These are phyloP conservation scores for Solanum hybrid DNA, from an alignment of 305 asterid genomes.

Conservation along the genomic window DNA sequence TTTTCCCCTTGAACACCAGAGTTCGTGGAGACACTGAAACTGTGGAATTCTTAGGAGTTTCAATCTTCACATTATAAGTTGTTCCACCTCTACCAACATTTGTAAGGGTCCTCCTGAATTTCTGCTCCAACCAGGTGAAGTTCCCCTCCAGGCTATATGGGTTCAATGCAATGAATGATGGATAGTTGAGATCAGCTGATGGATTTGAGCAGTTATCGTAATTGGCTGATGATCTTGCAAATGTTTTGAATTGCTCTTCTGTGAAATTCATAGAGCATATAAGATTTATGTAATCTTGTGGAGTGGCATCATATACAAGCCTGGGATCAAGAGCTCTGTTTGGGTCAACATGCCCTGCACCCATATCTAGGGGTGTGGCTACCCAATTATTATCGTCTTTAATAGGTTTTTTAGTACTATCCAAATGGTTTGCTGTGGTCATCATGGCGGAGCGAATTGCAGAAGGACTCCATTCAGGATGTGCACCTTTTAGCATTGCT, in stretches of 20 bases:
- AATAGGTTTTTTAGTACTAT: constrained; percentile 5
- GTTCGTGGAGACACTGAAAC: not conserved
- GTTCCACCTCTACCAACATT: constrained; percentile 6
- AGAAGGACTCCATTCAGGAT: constrained; percentile 18
- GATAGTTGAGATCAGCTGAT: constrained; percentile 2
- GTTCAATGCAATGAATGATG: constrained; percentile 4
- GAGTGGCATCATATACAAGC: constrained; percentile 10
- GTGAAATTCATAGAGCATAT: constrained; percentile 12
- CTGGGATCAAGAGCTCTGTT: constrained; percentile 17
- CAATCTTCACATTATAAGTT: not conserved
- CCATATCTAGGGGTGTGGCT: constrained; percentile 15
- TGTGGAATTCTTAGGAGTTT: not conserved
- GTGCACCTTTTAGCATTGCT: constrained; percentile 14
- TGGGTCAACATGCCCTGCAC: constrained; percentile 13
- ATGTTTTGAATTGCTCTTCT: constrained; percentile 2
- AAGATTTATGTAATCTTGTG: constrained; percentile 17
- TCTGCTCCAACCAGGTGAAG: not conserved
- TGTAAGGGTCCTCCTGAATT: constrained; percentile 12
- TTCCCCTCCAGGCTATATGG: not conserved
- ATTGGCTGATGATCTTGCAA: constrained; percentile 10
- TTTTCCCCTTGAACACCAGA: not conserved
- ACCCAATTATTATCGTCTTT: not conserved
- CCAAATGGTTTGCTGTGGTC: constrained; percentile 4
- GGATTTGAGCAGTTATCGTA: constrained; percentile 3
- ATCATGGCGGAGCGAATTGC: constrained; percentile 18